These are phyloP conservation scores for Flaveria robusta DNA, from an alignment of 129 eudicot species.

Conservation along the genomic window DNA sequence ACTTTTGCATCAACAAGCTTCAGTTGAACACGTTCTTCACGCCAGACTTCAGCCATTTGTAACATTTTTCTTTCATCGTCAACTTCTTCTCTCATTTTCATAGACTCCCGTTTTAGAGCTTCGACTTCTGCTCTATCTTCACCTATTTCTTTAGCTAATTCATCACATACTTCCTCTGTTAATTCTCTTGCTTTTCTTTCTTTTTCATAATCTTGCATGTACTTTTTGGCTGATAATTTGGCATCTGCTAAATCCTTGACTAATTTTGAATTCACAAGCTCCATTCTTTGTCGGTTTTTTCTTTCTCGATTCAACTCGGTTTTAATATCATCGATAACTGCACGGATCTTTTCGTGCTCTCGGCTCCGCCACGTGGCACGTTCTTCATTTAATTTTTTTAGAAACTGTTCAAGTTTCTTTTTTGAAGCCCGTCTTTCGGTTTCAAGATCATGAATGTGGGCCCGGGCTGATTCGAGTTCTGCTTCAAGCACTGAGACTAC, in stretches of 20 bases:
- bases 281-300: constrained; percentile 75
- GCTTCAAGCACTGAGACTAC: constrained; percentile 57
- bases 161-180: constrained; percentile 91
- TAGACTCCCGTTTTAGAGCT: constrained; percentile 70
- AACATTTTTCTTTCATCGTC: constrained; percentile 94
- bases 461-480: constrained; percentile 75
- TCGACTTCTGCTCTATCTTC: constrained; percentile 94
- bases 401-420: constrained; percentile 84
- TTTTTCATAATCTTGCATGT: constrained; percentile 80
- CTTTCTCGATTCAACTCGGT: constrained; percentile 64
- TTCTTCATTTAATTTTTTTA: constrained; percentile 82
- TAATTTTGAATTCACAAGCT: constrained; percentile 75
- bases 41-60: constrained; percentile 99
- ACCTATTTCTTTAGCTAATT: constrained; percentile 88
- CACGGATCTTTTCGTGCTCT: constrained; percentile 90
- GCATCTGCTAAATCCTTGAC: constrained; percentile 73
- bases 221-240: constrained; percentile 65
- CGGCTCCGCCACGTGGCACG: constrained; percentile 81
- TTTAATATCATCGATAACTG: constrained; percentile 77
- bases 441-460: constrained; percentile 77
- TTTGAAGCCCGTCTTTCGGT: constrained; percentile 76
- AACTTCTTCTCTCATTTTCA: constrained; percentile 82
- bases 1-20: constrained; percentile 89
- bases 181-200: constrained; percentile 77
- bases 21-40: constrained; percentile 97